A percentile compares a stretch with the other conserved stretches of the same genome.
Conservation (phyloP, 179 eudicot species). For the Beta corolliflora region DNA sequence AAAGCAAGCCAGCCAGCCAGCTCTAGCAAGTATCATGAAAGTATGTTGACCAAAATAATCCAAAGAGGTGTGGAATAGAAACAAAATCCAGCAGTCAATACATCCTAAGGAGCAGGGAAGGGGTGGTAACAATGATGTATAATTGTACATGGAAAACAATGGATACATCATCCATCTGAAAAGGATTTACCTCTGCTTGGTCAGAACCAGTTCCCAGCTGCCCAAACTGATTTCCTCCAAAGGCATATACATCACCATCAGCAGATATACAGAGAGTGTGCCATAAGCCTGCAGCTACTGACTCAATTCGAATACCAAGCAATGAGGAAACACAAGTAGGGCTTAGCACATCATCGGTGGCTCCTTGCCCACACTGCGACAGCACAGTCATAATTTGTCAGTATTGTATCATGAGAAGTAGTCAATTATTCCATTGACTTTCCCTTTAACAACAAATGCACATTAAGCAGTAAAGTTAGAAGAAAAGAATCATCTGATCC, state of each 20-base stretch:
- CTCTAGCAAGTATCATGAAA: neutral
- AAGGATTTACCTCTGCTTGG: slow-evolving; percentile 83
- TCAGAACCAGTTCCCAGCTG: slow-evolving; percentile 95
- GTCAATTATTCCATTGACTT: slow-evolving; percentile 1
- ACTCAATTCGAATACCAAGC: slow-evolving; percentile 69
- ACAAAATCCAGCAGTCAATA: neutral
- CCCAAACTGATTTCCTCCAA: slow-evolving; percentile 99
- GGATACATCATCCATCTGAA: neutral
- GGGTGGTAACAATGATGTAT: no score
- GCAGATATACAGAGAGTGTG: slow-evolving; percentile 86
- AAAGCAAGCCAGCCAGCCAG: neutral
- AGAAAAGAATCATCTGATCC: slow-evolving; percentile 35
- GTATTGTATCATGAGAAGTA: slow-evolving; percentile 2
- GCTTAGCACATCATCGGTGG: slow-evolving; percentile 91
- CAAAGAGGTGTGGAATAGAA: neutral
- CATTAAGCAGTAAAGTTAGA: slow-evolving; percentile 12
- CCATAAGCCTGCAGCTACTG: slow-evolving; percentile 98
- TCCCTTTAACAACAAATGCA: slow-evolving; percentile 1
- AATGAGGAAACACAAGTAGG: slow-evolving; percentile 90
- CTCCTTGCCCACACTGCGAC: slow-evolving; percentile 95
- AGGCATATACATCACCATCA: slow-evolving; percentile 85
- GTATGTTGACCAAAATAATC: neutral
- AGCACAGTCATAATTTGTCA: slow-evolving; percentile 24
- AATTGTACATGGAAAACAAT: neutral
- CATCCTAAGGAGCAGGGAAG: neutral